A percentile compares a stretch with the other conserved stretches of the same genome.
These are phyloP conservation scores for Sugiyamaella chiloensis DNA, from an alignment of 805 yeast species.

Conservation along the genomic window DNA sequence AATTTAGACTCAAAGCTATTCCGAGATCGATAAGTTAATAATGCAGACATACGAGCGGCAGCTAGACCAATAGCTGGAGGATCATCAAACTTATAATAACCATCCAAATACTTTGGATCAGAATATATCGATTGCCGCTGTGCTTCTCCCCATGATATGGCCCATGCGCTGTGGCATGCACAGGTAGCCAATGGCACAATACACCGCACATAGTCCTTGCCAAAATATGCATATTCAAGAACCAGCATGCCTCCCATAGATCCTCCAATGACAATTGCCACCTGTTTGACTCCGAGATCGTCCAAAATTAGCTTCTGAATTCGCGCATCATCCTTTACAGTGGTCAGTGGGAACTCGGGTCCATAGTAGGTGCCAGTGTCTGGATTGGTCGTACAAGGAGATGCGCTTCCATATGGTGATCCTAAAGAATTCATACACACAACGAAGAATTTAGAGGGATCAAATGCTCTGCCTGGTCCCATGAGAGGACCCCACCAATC, in stretches of 20 bases:
- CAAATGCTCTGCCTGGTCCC: constrained; percentile 84
- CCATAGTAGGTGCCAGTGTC: constrained; percentile 76
- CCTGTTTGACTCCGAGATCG: constrained; percentile 67
- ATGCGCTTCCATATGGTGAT: constrained; percentile 93
- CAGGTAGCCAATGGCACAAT: constrained; percentile 88
- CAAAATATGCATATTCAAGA: constrained; percentile 79
- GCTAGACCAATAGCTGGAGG: constrained; percentile 85
- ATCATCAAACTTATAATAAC: constrained; percentile 72
- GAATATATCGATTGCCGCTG: constrained; percentile 95
- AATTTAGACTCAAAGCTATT: constrained; percentile 88
- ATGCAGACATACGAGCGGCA: constrained; percentile 97
- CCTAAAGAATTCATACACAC: constrained; percentile 92
- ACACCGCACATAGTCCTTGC: constrained; percentile 60
- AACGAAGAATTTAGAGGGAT: constrained; percentile 81
- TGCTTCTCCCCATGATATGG: constrained; percentile 98
- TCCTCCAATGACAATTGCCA: constrained; percentile 91
- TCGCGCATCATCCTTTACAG: constrained; percentile 88
- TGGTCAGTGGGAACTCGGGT: constrained; percentile 90
- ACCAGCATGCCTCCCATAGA: constrained; percentile 99
- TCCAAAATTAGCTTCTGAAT: constrained; percentile 78
- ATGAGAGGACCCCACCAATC: constrained; percentile 99
- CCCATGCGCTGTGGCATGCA: constrained; percentile 97
- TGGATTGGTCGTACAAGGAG: constrained; percentile 83
- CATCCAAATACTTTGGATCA: constrained; percentile 90
- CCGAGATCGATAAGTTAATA: constrained; percentile 87